Evolutionary conservation across 2,329 filamentous ascomycete species (phyloP).

Genomic region (Ceratocystis alfenasii): DNA sequence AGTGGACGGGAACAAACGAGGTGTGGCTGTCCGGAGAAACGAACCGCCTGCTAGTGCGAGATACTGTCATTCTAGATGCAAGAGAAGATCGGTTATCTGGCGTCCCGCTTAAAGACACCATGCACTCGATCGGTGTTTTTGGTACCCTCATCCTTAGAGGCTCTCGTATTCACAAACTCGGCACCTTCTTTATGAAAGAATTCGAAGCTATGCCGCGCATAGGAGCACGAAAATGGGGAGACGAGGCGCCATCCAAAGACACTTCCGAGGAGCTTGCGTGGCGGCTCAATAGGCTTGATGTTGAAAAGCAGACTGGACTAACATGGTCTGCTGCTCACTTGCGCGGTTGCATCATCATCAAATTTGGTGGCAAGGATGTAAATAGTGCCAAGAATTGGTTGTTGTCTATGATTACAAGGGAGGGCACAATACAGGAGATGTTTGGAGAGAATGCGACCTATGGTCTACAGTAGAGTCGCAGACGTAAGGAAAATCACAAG

Average conservation of each 20-base stretch:
- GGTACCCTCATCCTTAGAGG: conserved; percentile 79
- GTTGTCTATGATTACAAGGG: conserved; percentile 57
- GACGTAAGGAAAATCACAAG: neutral
- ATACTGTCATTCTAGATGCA: conserved; percentile 64
- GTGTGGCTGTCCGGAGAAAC: conserved; percentile 46
- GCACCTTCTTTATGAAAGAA: conserved; percentile 64
- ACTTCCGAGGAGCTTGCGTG: conserved; percentile 39
- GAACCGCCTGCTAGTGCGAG: conserved; percentile 60
- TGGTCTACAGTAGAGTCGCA: conserved; percentile 47
- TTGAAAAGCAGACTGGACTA: conserved; percentile 49
- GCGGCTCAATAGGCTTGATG: conserved; percentile 42
- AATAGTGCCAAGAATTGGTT: conserved; percentile 76
- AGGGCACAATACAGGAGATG: conserved; percentile 55
- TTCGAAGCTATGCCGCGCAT: conserved; percentile 70
- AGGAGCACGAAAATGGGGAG: conserved; percentile 57
- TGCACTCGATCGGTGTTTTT: conserved; percentile 64
- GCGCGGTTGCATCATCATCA: conserved; percentile 76
- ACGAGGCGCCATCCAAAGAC: conserved; percentile 27
- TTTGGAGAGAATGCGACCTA: conserved; percentile 76
- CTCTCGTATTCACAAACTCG: conserved; percentile 51
- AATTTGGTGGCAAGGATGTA: conserved; percentile 73
- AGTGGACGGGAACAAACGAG: conserved; percentile 78
- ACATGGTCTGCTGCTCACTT: conserved; percentile 75
- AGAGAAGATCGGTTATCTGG: conserved; percentile 33
- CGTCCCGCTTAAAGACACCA: conserved; percentile 44